Evolutionary conservation across 2,329 filamentous ascomycete species (phyloP).

Genomic region (Neopestalotiopsis sp.): DNA sequence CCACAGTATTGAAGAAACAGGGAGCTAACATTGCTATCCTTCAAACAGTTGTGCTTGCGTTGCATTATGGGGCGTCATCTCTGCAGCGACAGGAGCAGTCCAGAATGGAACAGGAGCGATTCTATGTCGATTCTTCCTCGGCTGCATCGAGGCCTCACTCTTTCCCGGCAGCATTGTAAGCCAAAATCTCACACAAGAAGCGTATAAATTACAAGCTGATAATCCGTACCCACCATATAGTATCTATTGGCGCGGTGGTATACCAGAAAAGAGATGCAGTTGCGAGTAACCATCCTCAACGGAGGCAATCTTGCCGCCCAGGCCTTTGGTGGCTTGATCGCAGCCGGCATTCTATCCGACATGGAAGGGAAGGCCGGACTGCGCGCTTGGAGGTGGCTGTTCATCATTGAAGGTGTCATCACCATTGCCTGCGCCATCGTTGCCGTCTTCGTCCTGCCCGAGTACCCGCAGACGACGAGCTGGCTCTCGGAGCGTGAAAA

Average conservation of each 20-base stretch:
- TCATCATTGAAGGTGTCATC: constrained; percentile 32
- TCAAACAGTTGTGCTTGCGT: neutral
- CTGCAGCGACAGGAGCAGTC: constrained; percentile 43
- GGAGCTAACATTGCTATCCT: neutral
- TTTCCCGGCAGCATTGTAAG: constrained; percentile 19
- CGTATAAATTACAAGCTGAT: neutral
- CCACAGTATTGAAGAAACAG: neutral
- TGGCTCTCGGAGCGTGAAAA: constrained; percentile 26
- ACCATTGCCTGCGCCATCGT: constrained; percentile 23
- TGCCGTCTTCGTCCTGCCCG: constrained; percentile 26
- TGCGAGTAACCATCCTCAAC: constrained; percentile 40
- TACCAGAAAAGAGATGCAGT: constrained; percentile 42
- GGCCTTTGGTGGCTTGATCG: constrained; percentile 41
- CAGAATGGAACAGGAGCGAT: constrained; percentile 44
- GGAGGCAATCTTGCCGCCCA: constrained; percentile 39
- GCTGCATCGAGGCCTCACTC: constrained; percentile 19
- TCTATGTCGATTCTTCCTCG: constrained; percentile 34
- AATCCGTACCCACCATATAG: neutral
- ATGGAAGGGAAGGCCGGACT: constrained; percentile 36
- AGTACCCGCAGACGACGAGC: constrained; percentile 26
- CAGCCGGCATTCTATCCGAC: constrained; percentile 36
- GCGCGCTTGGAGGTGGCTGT: constrained; percentile 42
- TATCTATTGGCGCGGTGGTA: constrained; percentile 41
- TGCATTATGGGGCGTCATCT: constrained; percentile 48
- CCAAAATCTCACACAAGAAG: neutral